Conservation (phyloP, 2,329 filamentous ascomycete species). For the Chalara sp. region DNA sequence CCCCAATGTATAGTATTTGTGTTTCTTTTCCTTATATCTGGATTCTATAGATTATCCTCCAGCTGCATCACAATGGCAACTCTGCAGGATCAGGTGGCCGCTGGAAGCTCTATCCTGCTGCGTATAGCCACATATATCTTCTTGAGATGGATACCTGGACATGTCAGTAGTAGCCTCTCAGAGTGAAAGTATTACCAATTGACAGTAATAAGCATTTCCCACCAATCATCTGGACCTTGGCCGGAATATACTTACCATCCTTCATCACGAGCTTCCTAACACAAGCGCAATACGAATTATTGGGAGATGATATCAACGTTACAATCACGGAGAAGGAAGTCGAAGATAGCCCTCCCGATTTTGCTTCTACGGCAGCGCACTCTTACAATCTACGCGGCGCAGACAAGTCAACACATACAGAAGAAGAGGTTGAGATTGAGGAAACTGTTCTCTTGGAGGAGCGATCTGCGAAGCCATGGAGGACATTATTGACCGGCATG, state of each 20-base stretch:
- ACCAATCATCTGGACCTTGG: slow-evolving; percentile 48
- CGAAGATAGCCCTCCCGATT: slow-evolving; percentile 26
- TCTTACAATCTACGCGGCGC: slow-evolving; percentile 18
- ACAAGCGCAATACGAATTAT: slow-evolving; percentile 49
- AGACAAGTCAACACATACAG: slow-evolving; percentile 30
- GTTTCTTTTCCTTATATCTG: background rate
- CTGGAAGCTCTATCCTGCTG: slow-evolving; percentile 40
- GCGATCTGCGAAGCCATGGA: slow-evolving; percentile 48
- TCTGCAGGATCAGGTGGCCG: slow-evolving; percentile 20
- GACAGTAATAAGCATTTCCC: slow-evolving; percentile 27
- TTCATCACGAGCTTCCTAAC: slow-evolving; percentile 53
- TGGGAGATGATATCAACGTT: slow-evolving; percentile 53
- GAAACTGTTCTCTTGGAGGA: slow-evolving; percentile 56
- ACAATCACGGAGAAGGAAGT: slow-evolving; percentile 40
- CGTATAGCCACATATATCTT: slow-evolving; percentile 49
- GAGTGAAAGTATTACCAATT: background rate
- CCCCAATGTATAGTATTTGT: no score
- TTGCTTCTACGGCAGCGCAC: slow-evolving; percentile 19
- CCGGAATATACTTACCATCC: slow-evolving; percentile 58
- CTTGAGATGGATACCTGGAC: slow-evolving; percentile 44
- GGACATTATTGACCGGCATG: slow-evolving; percentile 66
- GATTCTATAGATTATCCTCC: background rate
- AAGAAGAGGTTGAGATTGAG: slow-evolving; percentile 51
- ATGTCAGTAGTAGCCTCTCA: slow-evolving; percentile 17
- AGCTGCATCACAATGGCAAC: slow-evolving; percentile 11